A percentile compares a stretch with the other conserved stretches of the same genome.
These are phyloP conservation scores for Arachnopeziza araneosa DNA, from an alignment of 2,329 filamentous ascomycete genomes.

Conservation along the genomic window DNA sequence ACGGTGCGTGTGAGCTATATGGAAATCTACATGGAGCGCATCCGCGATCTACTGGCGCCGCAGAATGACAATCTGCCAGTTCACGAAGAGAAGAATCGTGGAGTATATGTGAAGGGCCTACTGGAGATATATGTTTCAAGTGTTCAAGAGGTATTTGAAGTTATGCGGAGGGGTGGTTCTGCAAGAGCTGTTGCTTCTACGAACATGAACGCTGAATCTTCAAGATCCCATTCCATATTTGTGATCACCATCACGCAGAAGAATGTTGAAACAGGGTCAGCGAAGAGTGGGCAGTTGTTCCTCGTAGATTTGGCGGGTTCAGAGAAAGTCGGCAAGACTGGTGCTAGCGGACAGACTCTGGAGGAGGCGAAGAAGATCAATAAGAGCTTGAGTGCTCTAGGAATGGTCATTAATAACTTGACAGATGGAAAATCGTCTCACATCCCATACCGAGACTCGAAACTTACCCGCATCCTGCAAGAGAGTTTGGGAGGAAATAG, in stretches of 20 bases:
- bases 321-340: conserved; percentile 98
- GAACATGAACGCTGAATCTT: conserved; percentile 99
- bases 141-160: conserved; percentile 92
- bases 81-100: conserved; percentile 95
- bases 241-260: conserved; percentile 96
- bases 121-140: conserved; percentile 93
- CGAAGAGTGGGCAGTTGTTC: conserved; percentile 94
- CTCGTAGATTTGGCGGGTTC: conserved; percentile 96
- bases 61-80: conserved; percentile 94
- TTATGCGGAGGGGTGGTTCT: conserved; percentile 87
- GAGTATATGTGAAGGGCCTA: conserved; percentile 94
- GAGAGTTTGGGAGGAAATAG: conserved; percentile 97
- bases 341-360: conserved; percentile 91
- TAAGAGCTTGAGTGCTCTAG: conserved; percentile 95
- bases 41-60: conserved; percentile 85
- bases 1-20: conserved; percentile 99
- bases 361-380: conserved; percentile 99
- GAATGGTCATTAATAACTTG: conserved; percentile 97
- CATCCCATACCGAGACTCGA: conserved; percentile 95
- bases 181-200: conserved; percentile 90
- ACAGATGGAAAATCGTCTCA: conserved; percentile 97
- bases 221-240: conserved; percentile 96
- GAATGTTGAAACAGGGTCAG: conserved; percentile 92
- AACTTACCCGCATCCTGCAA: conserved; percentile 94
- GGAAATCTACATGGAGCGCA: conserved; percentile 99